These are phyloP conservation scores for Raffaelea albimanens DNA, from an alignment of 2,329 filamentous ascomycete species.

Conservation along the genomic window DNA sequence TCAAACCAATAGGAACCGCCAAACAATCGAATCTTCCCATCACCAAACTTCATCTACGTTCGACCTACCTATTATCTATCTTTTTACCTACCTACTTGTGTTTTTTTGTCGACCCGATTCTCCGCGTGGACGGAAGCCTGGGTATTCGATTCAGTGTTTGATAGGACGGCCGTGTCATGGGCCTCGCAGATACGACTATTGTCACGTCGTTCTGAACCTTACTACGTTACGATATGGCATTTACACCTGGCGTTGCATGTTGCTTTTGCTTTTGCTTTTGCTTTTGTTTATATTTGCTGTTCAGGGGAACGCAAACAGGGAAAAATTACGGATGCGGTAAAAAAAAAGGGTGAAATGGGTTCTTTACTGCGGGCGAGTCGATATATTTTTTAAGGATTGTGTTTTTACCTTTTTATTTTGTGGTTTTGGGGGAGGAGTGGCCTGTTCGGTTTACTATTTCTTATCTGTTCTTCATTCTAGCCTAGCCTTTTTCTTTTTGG, in stretches of 20 bases:
- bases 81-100: no score
- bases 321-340: not conserved
- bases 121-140: no score
- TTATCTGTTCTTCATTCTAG: not conserved
- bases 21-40: no score
- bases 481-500: not conserved
- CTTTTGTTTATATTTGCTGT: not conserved
- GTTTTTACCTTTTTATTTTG: not conserved
- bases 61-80: no score
- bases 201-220: no score
- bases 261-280: not conserved
- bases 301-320: not conserved
- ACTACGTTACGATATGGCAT: not conserved
- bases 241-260: conserved; percentile 4
- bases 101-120: no score
- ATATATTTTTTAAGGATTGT: not conserved
- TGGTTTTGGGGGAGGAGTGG: no score
- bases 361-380: not conserved
- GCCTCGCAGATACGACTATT: no score
- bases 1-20: no score
- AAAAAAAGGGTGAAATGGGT: not conserved
- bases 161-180: no score
- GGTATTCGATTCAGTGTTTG: no score
- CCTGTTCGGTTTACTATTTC: not conserved
- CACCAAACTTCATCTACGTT: no score